Evolutionary conservation across 257 asterid species (phyloP).

Genomic region (Avicennia marina): DNA sequence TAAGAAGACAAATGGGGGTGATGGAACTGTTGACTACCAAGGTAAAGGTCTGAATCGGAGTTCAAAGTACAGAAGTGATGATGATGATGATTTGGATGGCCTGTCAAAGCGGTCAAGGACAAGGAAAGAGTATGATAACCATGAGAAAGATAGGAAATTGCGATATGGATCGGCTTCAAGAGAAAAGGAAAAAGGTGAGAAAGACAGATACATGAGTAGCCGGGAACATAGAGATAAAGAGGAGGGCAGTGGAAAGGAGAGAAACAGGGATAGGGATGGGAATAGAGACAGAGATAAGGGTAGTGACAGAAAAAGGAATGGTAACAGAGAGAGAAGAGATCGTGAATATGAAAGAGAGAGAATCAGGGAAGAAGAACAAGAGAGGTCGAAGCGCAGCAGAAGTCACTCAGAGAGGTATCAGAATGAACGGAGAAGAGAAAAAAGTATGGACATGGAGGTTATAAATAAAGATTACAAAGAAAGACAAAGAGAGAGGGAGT

Average conservation of each 20-base stretch:
- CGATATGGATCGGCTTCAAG: constrained; percentile 33
- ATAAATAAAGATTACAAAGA: constrained; percentile 33
- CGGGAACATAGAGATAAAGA: constrained; percentile 31
- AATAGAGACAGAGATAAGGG: constrained; percentile 34
- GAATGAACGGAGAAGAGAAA: constrained; percentile 34
- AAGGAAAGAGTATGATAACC: constrained; percentile 38
- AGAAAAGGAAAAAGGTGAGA: constrained; percentile 42
- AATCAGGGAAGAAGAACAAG: constrained; percentile 37
- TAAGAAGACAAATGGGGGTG: constrained; percentile 33
- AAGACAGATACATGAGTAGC: constrained; percentile 26
- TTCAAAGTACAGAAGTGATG: constrained; percentile 43
- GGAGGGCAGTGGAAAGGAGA: constrained; percentile 20
- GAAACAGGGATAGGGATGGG: constrained; percentile 11
- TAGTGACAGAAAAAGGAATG: constrained; percentile 32
- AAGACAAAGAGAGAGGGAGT: constrained; percentile 31
- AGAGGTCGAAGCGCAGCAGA: constrained; percentile 37
- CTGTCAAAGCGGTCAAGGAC: constrained; percentile 35
- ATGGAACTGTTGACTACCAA: constrained; percentile 22
- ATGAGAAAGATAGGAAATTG: constrained; percentile 37
- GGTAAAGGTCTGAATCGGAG: constrained; percentile 36
- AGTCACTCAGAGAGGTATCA: constrained; percentile 33
- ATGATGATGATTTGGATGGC: constrained; percentile 34
- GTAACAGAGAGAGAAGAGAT: constrained; percentile 38
- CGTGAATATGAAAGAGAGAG: constrained; percentile 37
- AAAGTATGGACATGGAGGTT: constrained; percentile 29